Percentiles rank a stretch among this genome's conserved stretches.
Conservation (phyloP, 2,329 filamentous ascomycete genomes). For the Chrysoporthe austroafricana region DNA sequence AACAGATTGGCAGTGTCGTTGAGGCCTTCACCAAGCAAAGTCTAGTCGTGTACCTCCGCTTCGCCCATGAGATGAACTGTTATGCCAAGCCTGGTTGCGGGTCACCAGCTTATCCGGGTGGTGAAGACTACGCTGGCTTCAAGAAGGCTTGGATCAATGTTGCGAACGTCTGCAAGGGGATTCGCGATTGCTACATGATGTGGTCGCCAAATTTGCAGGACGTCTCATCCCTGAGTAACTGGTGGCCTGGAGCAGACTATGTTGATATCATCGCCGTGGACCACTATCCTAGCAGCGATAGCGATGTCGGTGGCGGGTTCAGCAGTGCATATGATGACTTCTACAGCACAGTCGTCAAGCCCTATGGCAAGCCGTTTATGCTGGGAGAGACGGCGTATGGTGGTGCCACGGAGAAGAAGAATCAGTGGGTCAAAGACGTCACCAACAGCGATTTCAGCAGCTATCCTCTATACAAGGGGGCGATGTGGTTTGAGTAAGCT, state of each 20-base stretch:
- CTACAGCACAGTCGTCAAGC: slow-evolving; percentile 21
- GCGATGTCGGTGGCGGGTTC: slow-evolving; percentile 13
- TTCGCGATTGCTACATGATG: slow-evolving; percentile 28
- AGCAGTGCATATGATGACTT: slow-evolving; percentile 18
- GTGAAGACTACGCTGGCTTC: slow-evolving; percentile 23
- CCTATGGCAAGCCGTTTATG: slow-evolving; percentile 25
- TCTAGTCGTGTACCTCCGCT: slow-evolving; percentile 31
- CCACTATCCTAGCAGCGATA: slow-evolving; percentile 23
- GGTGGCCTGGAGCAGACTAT: slow-evolving; percentile 30
- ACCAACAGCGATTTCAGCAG: slow-evolving; percentile 21
- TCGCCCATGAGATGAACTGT: slow-evolving; percentile 33
- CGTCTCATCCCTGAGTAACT: slow-evolving; percentile 28
- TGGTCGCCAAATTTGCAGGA: slow-evolving; percentile 30
- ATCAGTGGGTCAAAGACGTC: slow-evolving; percentile 23
- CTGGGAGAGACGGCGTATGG: slow-evolving; percentile 27
- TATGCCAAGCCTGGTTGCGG: slow-evolving; percentile 28
- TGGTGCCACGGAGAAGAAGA: slow-evolving; percentile 17
- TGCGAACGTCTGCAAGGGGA: slow-evolving; percentile 24
- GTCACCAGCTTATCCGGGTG: slow-evolving; percentile 23
- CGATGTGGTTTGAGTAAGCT: slow-evolving; percentile 29
- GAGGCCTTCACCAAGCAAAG: slow-evolving; percentile 28
- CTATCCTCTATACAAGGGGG: slow-evolving; percentile 26
- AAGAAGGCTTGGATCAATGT: slow-evolving; percentile 29
- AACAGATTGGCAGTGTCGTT: slow-evolving; percentile 27
- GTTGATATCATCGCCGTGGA: slow-evolving; percentile 31